Conservation (phyloP, 2,329 filamentous ascomycete genomes). For the Fusarium sp. region DNA sequence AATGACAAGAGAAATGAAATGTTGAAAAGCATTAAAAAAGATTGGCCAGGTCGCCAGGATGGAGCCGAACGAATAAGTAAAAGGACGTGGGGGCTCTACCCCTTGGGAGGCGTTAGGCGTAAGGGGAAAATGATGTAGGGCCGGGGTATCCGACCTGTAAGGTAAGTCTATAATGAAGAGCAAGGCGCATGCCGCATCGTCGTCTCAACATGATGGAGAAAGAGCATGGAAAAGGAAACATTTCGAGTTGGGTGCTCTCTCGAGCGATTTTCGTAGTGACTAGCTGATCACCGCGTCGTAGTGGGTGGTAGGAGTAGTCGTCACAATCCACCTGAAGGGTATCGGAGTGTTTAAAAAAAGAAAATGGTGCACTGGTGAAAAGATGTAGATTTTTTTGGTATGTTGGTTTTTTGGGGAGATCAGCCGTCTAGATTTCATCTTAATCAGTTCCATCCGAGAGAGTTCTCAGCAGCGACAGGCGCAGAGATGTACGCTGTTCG, state of each 20-base stretch:
- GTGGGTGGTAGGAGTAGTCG: constrained; percentile 37
- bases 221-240: constrained; percentile 35
- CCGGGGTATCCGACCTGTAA: constrained; percentile 36
- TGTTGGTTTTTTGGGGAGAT: constrained; percentile 21
- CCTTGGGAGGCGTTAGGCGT: constrained; percentile 41
- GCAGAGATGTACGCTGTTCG: constrained; percentile 80
- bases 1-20: constrained; percentile 37
- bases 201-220: constrained; percentile 38
- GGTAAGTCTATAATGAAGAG: constrained; percentile 45
- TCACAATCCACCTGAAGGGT: constrained; percentile 49
- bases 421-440: constrained; percentile 13
- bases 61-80: constrained; percentile 41
- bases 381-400: constrained; percentile 34
- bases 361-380: constrained; percentile 38
- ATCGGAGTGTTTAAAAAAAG: constrained; percentile 48
- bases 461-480: constrained; percentile 93
- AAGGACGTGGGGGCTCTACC: constrained; percentile 42
- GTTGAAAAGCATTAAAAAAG: constrained; percentile 42
- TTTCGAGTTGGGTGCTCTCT: constrained; percentile 40
- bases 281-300: constrained; percentile 32
- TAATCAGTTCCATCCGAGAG: constrained; percentile 89
- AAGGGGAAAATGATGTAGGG: constrained; percentile 33
- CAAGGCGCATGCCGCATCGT: constrained; percentile 37
- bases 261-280: constrained; percentile 13
- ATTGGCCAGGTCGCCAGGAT: constrained; percentile 45